A percentile compares a stretch with the other conserved stretches of the same genome.
Evolutionary conservation across 2,329 filamentous ascomycete genomes (phyloP).

Genomic region (Diaporthe citriasiana): DNA sequence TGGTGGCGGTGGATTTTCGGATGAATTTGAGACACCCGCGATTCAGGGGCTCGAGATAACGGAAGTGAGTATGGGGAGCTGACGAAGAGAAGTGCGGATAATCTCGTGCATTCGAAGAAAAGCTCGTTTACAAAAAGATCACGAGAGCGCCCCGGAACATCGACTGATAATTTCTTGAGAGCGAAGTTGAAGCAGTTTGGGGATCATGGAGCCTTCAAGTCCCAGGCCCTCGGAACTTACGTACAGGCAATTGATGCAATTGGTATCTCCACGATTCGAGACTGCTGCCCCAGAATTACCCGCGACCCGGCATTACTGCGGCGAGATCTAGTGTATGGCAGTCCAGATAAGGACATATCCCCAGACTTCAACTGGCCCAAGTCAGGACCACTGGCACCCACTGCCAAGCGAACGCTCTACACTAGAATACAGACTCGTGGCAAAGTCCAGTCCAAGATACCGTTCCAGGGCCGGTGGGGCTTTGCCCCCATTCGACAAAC

Average conservation of each 20-base stretch:
- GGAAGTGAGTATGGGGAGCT: neutral
- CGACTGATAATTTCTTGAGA: neutral
- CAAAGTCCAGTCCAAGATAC: slow-evolving; percentile 26
- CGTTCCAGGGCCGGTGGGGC: neutral
- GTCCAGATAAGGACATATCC: slow-evolving; percentile 35
- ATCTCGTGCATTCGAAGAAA: neutral
- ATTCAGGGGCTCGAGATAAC: slow-evolving; percentile 33
- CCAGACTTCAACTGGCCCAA: slow-evolving; percentile 29
- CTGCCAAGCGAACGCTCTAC: neutral
- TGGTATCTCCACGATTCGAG: slow-evolving; percentile 33
- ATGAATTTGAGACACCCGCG: slow-evolving; percentile 29
- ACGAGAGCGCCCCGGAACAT: neutral
- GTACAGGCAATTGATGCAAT: slow-evolving; percentile 31
- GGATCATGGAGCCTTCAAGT: slow-evolving; percentile 11
- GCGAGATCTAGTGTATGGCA: slow-evolving; percentile 31
- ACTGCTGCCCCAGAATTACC: slow-evolving; percentile 30
- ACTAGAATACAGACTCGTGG: slow-evolving; percentile 4
- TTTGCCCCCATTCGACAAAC: neutral
- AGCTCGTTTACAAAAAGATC: neutral
- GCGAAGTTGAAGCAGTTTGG: neutral
- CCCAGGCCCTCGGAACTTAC: slow-evolving; percentile 25
- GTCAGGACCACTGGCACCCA: slow-evolving; percentile 21
- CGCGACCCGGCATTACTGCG: slow-evolving; percentile 25
- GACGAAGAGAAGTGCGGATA: neutral
- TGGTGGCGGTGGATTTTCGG: slow-evolving; percentile 21